Percentiles rank a stretch among this genome's conserved stretches.
Conservation (phyloP, 73 alveolate species). For the Symbiodinium natans region DNA sequence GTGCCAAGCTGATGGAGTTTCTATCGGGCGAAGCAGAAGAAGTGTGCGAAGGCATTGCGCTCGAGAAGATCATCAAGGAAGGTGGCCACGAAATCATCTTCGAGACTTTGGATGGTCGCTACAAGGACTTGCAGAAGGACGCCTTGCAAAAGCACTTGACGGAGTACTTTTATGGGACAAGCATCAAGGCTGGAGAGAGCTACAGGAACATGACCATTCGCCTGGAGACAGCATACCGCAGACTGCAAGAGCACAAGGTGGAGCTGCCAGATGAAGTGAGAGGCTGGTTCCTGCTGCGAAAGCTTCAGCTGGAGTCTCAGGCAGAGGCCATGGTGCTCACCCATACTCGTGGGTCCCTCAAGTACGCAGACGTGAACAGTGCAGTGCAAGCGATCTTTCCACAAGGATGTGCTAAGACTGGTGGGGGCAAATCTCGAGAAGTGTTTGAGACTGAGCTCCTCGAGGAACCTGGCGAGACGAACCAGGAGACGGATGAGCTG, state of each 20-base stretch:
- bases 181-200: neutral
- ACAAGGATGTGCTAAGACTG: neutral
- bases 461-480: neutral
- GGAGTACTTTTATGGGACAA: neutral
- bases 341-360: neutral
- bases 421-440: neutral
- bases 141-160: neutral
- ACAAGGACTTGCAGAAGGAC: neutral
- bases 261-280: conserved; percentile 10
- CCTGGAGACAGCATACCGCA: neutral
- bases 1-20: neutral
- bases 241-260: neutral
- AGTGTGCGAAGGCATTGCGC: neutral
- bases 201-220: conserved; percentile 6
- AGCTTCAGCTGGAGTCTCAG: neutral
- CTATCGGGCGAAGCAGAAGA: conserved; percentile 1
- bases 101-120: neutral
- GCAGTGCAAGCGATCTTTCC: neutral
- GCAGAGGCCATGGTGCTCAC: conserved; percentile 9
- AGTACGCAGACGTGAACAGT: neutral
- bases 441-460: neutral
- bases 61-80: neutral
- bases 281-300: conserved; percentile 10
- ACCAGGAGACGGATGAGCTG: neutral
- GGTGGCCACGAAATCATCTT: neutral